Conservation (phyloP, 768 basidiomycete species). For the Cantharellus cinnabarinus region DNA sequence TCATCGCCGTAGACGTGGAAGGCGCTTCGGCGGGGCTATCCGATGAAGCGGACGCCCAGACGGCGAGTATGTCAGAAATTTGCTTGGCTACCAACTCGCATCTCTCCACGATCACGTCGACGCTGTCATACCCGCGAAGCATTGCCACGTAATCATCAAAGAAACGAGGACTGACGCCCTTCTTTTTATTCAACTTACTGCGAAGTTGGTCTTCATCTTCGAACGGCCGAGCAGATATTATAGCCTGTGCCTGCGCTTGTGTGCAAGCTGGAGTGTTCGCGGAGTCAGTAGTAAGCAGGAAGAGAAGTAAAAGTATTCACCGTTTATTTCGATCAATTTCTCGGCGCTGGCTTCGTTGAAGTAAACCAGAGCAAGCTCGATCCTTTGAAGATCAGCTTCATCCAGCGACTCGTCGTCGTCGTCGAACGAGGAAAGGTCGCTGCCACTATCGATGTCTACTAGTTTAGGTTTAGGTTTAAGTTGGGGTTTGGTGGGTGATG, state of each 20-base stretch:
- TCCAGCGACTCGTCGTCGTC: constrained; percentile 12
- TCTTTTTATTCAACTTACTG: constrained; percentile 70
- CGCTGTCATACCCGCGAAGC: constrained; percentile 66
- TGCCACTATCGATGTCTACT: no score
- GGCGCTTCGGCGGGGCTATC: constrained; percentile 17
- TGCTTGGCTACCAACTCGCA: constrained; percentile 73
- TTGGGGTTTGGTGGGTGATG: no score
- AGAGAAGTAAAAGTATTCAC: constrained; percentile 12
- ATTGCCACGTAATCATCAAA: constrained; percentile 81
- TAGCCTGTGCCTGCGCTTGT: constrained; percentile 55
- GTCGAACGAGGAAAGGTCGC: not conserved
- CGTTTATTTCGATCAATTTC: constrained; percentile 23
- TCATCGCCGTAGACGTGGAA: not conserved
- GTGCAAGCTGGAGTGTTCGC: constrained; percentile 29
- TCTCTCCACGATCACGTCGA: constrained; percentile 71
- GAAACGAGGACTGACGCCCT: constrained; percentile 75
- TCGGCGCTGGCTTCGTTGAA: constrained; percentile 23
- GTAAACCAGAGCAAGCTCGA: constrained; percentile 18
- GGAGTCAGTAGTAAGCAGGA: not conserved
- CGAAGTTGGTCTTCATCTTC: constrained; percentile 53
- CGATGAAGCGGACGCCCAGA: constrained; percentile 33
- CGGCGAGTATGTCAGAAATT: constrained; percentile 51
- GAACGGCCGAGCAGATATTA: constrained; percentile 67
- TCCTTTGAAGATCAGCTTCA: constrained; percentile 12
- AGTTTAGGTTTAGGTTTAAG: no score